These are phyloP conservation scores for Backusella australiensis DNA, from an alignment of 192 early-diverging fungal genomes.

Conservation along the genomic window DNA sequence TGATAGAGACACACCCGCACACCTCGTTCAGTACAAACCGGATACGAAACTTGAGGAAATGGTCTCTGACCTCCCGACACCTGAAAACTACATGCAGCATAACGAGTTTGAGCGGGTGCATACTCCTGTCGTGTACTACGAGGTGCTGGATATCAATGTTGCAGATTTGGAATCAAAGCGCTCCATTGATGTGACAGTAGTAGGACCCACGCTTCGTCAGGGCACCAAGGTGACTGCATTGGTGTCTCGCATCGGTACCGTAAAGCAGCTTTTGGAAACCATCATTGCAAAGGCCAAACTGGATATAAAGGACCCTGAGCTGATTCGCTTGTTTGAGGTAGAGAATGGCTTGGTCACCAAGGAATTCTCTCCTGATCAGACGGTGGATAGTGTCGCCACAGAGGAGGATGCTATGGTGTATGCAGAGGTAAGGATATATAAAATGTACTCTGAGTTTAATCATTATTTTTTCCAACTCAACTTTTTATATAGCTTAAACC, in stretches of 20 bases:
- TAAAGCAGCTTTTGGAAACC: not conserved
- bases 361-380: constrained; percentile 28
- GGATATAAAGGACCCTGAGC: not conserved
- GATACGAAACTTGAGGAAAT: constrained; percentile 33
- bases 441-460: not conserved
- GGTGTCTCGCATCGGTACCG: constrained; percentile 11
- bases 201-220: constrained; percentile 70
- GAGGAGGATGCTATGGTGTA: constrained; percentile 43
- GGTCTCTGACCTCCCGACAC: constrained; percentile 12
- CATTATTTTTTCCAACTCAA: not conserved
- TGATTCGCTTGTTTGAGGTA: constrained; percentile 21
- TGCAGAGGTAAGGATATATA: constrained; percentile 47
- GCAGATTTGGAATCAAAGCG: constrained; percentile 81
- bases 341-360: constrained; percentile 22
- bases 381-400: constrained; percentile 15
- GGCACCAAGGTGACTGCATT: constrained; percentile 35
- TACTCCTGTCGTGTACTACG: constrained; percentile 68
- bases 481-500: constrained; percentile 36
- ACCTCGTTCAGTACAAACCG: constrained; percentile 12
- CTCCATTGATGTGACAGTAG: constrained; percentile 61
- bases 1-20: constrained; percentile 26
- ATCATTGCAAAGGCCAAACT: constrained; percentile 14
- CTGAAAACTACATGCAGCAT: constrained; percentile 10
- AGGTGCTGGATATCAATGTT: constrained; percentile 78
- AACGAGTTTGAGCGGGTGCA: constrained; percentile 1